A percentile compares a stretch with the other conserved stretches of the same genome.
These are phyloP conservation scores for Rhizopogon sp. DNA, from an alignment of 768 basidiomycete species.

Conservation along the genomic window DNA sequence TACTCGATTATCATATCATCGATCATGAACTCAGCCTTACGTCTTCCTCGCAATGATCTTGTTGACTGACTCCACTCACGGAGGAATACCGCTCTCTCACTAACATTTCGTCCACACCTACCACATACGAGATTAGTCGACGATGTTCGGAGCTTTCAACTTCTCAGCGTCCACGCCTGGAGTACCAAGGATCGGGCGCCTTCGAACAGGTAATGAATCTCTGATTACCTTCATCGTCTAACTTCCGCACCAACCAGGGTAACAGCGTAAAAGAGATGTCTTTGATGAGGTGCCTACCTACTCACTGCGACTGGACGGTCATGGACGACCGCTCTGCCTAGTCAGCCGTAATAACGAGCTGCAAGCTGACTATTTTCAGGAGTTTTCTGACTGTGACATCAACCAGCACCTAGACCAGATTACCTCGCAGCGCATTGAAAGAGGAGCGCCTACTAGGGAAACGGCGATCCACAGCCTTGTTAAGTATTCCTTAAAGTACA, in stretches of 20 bases:
- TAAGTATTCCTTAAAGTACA: neutral
- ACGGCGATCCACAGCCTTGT: too few relatives aligned
- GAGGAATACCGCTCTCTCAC: neutral
- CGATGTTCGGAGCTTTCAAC: neutral
- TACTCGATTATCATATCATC: neutral
- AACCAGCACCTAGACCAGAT: too few relatives aligned
- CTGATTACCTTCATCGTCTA: too few relatives aligned
- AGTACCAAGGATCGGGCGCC: neutral
- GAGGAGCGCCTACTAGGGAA: too few relatives aligned
- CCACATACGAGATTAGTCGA: neutral
- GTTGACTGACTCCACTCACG: neutral
- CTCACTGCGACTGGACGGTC: too few relatives aligned
- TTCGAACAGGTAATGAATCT: neutral
- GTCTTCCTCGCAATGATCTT: neutral
- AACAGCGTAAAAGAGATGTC: neutral
- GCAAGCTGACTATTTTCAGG: too few relatives aligned
- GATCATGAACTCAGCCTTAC: neutral
- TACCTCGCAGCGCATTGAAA: too few relatives aligned
- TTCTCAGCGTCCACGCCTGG: neutral
- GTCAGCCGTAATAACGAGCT: too few relatives aligned
- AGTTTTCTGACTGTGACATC: too few relatives aligned
- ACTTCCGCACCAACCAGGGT: too few relatives aligned
- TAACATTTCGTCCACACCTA: neutral
- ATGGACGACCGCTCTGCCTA: too few relatives aligned
- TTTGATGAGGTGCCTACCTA: neutral